Evolutionary conservation across 805 yeast species (phyloP).

Genomic region (Wickerhamomyces alni): DNA sequence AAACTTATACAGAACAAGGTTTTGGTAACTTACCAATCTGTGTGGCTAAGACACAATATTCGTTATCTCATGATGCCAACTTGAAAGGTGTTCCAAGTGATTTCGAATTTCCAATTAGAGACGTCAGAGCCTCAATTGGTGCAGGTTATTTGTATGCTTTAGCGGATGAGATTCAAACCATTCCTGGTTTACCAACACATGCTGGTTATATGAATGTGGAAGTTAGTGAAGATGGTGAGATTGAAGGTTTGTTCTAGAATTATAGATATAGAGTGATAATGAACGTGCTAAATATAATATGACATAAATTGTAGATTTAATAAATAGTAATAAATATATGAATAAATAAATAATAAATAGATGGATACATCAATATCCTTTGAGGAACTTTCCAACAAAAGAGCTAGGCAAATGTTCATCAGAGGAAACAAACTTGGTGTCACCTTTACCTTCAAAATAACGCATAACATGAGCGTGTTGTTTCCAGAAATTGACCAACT

Average conservation of each 20-base stretch:
- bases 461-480: conserved; percentile 81
- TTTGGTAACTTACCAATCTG: conserved; percentile 75
- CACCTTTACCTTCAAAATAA: conserved; percentile 65
- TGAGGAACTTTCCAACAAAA: conserved; percentile 69
- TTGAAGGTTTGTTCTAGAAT: conserved; percentile 74
- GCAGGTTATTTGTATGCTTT: conserved; percentile 82
- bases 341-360: background rate
- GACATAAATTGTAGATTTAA: background rate
- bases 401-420: conserved; percentile 42
- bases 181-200: conserved; percentile 82
- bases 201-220: conserved; percentile 86
- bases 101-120: conserved; percentile 75
- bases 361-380: conserved; percentile 31
- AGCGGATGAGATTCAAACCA: conserved; percentile 83
- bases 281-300: too few species aligned
- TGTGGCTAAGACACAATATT: conserved; percentile 82
- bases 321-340: conserved; percentile 1
- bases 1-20: conserved; percentile 65
- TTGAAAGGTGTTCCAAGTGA: conserved; percentile 82
- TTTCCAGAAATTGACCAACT: conserved; percentile 83
- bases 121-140: conserved; percentile 71
- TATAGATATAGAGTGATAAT: too few species aligned
- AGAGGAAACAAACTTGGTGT: conserved; percentile 33
- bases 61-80: conserved; percentile 75
- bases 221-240: conserved; percentile 73